Evolutionary conservation across 441 rosid genomes (phyloP), one percentile per base, ranked within the genome.

Genomic region (Euphorbia corollata): DNA sequence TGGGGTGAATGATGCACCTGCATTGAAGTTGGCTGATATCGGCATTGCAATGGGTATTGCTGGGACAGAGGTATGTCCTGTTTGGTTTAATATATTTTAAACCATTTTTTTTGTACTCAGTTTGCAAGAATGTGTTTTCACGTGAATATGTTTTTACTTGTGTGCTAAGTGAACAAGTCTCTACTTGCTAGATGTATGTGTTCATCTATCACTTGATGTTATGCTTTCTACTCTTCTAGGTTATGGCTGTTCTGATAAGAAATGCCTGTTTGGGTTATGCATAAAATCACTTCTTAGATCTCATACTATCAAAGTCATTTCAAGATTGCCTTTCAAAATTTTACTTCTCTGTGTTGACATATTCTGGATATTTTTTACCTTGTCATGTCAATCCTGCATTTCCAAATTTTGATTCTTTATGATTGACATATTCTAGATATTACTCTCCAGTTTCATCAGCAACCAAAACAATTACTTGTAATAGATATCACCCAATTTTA

Each of bases 1-100:
- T 77, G 98, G 98, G 65, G 95, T 89, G 64, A 91, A 91, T 71
- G 98, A 91, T 79, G 96, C 96, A 45, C 96, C 96, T 68, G 98
- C 98, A 57, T 73, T 89, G 61, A 91, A 91, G 80, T 74, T 91
- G 83, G 98, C 96, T 71, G 98, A 91, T 70, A 91, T 91, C 30
- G 98, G 98, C 23, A 51, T 91, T 50, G 98, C 98, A 59, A 91
- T 91, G 98, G 98, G 98, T 59, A 87, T 91, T 63, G 59, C 96
- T 10, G 98, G 98, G 55, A 91, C 98, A 24, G 98, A 91, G 91
- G 97, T 87, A 81, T 55, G n/a, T 38, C n/a, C 50, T 45, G 22
- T 8, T 57, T 18, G 23, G 11, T 50, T 27, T 51, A 11, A 48
- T n/a, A 36, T 2, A 36, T 55, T 63, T 34, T n/a, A 65, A 62